These are phyloP conservation scores for Trametes polyzona DNA, from an alignment of 1,284 basidiomycete genomes.

Conservation along the genomic window DNA sequence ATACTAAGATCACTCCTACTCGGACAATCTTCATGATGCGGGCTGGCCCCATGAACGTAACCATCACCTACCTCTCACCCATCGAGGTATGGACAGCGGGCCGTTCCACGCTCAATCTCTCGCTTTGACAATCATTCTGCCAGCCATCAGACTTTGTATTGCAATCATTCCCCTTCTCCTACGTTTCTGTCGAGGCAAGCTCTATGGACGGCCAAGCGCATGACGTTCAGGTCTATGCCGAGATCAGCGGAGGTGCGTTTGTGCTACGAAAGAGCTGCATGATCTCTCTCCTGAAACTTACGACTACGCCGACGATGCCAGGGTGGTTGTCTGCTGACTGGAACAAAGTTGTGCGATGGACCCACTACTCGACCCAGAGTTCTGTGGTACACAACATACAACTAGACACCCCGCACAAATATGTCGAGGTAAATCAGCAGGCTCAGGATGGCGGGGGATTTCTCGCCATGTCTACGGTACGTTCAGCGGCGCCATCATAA, in stretches of 20 bases:
- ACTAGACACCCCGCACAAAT: slow-evolving; percentile 16
- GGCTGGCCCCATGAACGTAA: slow-evolving; percentile 26
- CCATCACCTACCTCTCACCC: slow-evolving; percentile 25
- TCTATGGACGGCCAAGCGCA: slow-evolving; percentile 37
- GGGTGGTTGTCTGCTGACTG: slow-evolving; percentile 28
- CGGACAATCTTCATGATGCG: slow-evolving; percentile 21
- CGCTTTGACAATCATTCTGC: background rate
- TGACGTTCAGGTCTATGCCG: slow-evolving; percentile 38
- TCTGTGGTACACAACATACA: slow-evolving; percentile 20
- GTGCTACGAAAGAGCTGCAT: too few relatives aligned
- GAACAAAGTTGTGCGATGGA: slow-evolving; percentile 15
- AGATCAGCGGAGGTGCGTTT: slow-evolving; percentile 37
- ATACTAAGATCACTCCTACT: slow-evolving; percentile 20
- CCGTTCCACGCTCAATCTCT: too few relatives aligned
- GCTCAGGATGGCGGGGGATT: slow-evolving; percentile 30
- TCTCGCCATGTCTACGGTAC: slow-evolving; percentile 24
- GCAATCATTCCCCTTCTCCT: slow-evolving; percentile 40
- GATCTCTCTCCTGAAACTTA: too few relatives aligned
- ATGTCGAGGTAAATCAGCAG: slow-evolving; percentile 22
- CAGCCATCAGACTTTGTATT: slow-evolving; percentile 37
- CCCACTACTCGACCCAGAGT: slow-evolving; percentile 4
- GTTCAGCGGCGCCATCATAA: background rate
- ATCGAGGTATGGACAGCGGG: slow-evolving; percentile 21
- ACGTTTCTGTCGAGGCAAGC: slow-evolving; percentile 35
- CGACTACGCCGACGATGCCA: too few relatives aligned